Base-by-base conservation (phyloP, 1,139 yeast genomes). In the Kodamaea anthophila region DNA sequence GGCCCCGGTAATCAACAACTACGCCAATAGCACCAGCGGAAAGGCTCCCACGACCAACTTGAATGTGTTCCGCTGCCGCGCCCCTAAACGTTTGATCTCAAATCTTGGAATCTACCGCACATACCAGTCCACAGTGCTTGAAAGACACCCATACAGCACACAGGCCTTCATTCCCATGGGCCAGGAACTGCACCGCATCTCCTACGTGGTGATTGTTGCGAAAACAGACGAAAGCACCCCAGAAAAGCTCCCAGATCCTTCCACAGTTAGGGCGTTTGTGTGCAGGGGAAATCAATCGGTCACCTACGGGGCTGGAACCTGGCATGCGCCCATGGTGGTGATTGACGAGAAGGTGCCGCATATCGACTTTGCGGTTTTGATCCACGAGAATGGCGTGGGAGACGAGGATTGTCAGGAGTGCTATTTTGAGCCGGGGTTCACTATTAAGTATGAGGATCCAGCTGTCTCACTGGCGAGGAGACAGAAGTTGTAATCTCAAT, bases 261-360 rank as follows among this genome's bases (percentile, higher is more conserved):
- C 57, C 1, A 60, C 72, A 0, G 46, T 80, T 9, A 65, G 61
- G 41, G 95, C 94, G 0, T 88, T 86, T 44, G 42, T 76, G 4
- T 85, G 91, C 39, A 70, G 59, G 33, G 96, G 95, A 0, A 79
- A 83, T 51, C 96, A 86, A 49, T 84, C 94, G 0, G 83, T 88
- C 3, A 88, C 96, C 0, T 88, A 88, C 50, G 94, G 86, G 0
- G 74, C 74, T 1, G 94, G 69, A 0, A 55, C 56, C 3, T 65
- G 70, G 71, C 97, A 88, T 51, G 94, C 96, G 0, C 97, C 97
- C 2, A 88, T 88, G 96, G 81, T 88, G 23, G 91, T 85, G 5
- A 52, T 73, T 15, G 75, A 69, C 32, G 70, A 70, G 24, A 48
- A 53, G 7, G 65, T 69, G 8, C 60, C 73, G 2, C 52, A 63